Evolutionary conservation across 23 red algal species (phyloP).

Genomic region (Agarophyton chilense): DNA sequence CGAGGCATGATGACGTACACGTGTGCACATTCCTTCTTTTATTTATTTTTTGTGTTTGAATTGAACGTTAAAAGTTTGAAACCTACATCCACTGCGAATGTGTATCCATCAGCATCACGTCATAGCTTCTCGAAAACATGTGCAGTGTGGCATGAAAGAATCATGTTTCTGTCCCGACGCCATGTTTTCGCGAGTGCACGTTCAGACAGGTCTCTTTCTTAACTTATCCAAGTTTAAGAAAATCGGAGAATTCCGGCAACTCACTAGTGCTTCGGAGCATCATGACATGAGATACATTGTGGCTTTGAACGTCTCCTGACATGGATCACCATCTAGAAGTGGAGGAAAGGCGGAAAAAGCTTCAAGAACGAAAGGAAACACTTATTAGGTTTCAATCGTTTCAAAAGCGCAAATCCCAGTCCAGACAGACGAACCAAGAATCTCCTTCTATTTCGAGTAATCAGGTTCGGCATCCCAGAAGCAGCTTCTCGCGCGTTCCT

Average conservation of each 20-base stretch:
- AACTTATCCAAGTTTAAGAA: too few relatives aligned
- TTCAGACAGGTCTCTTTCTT: too few relatives aligned
- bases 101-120: too few relatives aligned
- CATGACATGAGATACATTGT: slow-evolving; percentile 5
- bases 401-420: not conserved
- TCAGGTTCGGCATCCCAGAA: not conserved
- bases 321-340: not conserved
- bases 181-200: too few relatives aligned
- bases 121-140: too few relatives aligned
- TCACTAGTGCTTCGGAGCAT: not conserved
- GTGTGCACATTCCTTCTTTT: too few relatives aligned
- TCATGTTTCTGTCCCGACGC: too few relatives aligned
- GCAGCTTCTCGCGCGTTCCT: not conserved
- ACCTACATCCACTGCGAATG: too few relatives aligned
- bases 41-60: too few relatives aligned
- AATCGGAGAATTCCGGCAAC: not conserved
- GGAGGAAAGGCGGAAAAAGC: slow-evolving; percentile 8
- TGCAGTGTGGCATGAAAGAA: too few relatives aligned
- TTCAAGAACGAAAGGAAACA: slow-evolving; percentile 8
- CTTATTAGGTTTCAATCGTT: slow-evolving; percentile 1
- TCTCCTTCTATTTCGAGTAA: not conserved
- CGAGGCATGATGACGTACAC: too few relatives aligned
- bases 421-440: not conserved
- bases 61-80: too few relatives aligned
- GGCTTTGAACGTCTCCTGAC: not conserved